Evolutionary conservation across 352 stramenopile species (phyloP).

Genomic region (Phytopythium vexans): DNA sequence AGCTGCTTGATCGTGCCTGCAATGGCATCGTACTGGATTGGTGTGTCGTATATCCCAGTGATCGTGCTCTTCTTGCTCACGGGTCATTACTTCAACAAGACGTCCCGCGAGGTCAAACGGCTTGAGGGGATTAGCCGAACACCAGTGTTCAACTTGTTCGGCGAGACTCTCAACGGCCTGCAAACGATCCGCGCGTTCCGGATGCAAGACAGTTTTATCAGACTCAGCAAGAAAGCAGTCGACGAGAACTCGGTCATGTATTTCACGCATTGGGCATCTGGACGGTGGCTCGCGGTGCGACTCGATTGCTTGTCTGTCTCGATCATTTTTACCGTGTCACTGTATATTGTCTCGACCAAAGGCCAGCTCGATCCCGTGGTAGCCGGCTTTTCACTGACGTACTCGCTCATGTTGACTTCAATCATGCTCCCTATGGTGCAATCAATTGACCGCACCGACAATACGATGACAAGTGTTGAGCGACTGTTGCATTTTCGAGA

Average conservation of each 20-base stretch:
- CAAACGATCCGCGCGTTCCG: constrained; percentile 79
- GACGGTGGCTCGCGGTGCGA: constrained; percentile 92
- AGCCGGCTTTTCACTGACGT: constrained; percentile 33
- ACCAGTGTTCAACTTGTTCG: constrained; percentile 89
- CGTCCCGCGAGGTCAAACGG: constrained; percentile 83
- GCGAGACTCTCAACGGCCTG: constrained; percentile 89
- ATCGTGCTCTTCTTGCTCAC: constrained; percentile 33
- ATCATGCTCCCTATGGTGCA: constrained; percentile 46
- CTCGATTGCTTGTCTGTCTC: constrained; percentile 66
- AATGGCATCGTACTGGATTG: constrained; percentile 17
- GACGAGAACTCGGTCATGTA: constrained; percentile 22
- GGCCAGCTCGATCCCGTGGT: constrained; percentile 19
- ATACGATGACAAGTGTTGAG: constrained; percentile 34
- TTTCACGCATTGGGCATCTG: constrained; percentile 18
- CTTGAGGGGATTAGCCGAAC: constrained; percentile 80
- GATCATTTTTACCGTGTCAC: constrained; percentile 77
- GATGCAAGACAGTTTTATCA: constrained; percentile 19
- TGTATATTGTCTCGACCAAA: constrained; percentile 72
- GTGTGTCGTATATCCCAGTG: constrained; percentile 41
- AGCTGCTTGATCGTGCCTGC: constrained; percentile 24
- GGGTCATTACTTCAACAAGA: constrained; percentile 78
- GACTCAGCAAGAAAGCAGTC: constrained; percentile 19
- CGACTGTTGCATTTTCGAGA: constrained; percentile 23
- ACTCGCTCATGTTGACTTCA: constrained; percentile 34
- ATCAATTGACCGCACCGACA: constrained; percentile 24